A percentile compares a stretch with the other conserved stretches of the same genome.
Conservation (phyloP, 352 stramenopile genomes). For the Pythium apleroticum region DNA sequence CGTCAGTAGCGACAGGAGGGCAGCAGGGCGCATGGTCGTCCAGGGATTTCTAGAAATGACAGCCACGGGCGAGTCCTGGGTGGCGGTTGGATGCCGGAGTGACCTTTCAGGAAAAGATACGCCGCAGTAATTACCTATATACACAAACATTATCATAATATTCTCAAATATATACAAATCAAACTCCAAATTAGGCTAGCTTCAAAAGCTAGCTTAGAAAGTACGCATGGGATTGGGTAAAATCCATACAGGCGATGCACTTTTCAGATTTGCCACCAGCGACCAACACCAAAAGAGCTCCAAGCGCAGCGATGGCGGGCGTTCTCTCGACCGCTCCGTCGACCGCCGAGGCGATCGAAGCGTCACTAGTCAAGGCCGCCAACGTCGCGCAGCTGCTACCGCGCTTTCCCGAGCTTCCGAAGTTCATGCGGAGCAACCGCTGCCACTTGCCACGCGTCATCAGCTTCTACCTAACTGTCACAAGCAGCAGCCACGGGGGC, state of each 20-base stretch:
- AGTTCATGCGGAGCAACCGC: too few species aligned
- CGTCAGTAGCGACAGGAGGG: neutral
- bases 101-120: neutral
- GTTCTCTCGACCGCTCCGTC: neutral
- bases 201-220: too few species aligned
- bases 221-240: too few species aligned
- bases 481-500: neutral
- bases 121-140: neutral
- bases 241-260: too few species aligned
- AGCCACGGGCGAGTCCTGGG: neutral
- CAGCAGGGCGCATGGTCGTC: neutral
- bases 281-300: too few species aligned
- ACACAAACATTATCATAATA: too few species aligned
- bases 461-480: conserved; percentile 19
- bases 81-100: neutral
- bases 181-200: too few species aligned
- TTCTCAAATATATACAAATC: too few species aligned
- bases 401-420: conserved; percentile 6
- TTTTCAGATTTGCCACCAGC: too few species aligned
- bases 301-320: neutral
- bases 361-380: neutral
- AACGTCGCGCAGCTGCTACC: conserved; percentile 21
- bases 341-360: neutral
- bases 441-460: conserved; percentile 9
- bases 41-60: neutral